These are phyloP conservation scores for Xylaria sp. DNA, from an alignment of 2,329 filamentous ascomycete species.

Conservation along the genomic window DNA sequence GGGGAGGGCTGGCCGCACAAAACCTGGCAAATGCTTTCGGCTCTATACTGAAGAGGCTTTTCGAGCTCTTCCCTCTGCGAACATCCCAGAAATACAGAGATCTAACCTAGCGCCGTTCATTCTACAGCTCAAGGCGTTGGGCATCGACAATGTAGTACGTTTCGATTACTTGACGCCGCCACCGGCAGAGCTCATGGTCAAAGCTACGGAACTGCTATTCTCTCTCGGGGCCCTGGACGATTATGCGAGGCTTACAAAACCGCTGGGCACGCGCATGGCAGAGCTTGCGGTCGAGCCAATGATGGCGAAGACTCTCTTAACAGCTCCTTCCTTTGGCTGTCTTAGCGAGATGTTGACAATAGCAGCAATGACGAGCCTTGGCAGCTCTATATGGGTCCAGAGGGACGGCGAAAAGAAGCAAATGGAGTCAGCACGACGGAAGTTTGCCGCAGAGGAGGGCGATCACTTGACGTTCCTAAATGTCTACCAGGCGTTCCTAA, in stretches of 20 bases:
- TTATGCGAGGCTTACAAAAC: conserved; percentile 86
- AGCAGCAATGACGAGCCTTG: conserved; percentile 89
- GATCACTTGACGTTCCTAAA: conserved; percentile 93
- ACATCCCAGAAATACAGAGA: conserved; percentile 87
- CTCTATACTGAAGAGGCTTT: conserved; percentile 83
- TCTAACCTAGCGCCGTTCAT: conserved; percentile 87
- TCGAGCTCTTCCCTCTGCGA: conserved; percentile 67
- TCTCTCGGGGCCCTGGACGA: conserved; percentile 84
- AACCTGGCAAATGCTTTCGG: conserved; percentile 89
- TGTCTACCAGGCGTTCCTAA: conserved; percentile 87
- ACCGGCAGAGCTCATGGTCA: conserved; percentile 80
- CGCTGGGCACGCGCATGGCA: conserved; percentile 88
- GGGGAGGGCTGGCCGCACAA: conserved; percentile 86
- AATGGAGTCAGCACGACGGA: conserved; percentile 73
- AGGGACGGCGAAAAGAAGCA: conserved; percentile 76
- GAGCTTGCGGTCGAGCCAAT: conserved; percentile 92
- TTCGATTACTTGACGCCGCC: conserved; percentile 90
- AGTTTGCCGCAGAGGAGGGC: conserved; percentile 90
- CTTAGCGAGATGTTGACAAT: conserved; percentile 87
- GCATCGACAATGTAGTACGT: conserved; percentile 89
- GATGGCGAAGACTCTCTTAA: conserved; percentile 87
- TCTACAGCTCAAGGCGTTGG: conserved; percentile 89
- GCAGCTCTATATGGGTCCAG: conserved; percentile 80
- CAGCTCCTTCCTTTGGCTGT: conserved; percentile 74
- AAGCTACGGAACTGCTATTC: conserved; percentile 85